These are phyloP conservation scores for Endocarpon pusillum DNA, from an alignment of 495 filamentous ascomycete genomes.

Conservation along the genomic window DNA sequence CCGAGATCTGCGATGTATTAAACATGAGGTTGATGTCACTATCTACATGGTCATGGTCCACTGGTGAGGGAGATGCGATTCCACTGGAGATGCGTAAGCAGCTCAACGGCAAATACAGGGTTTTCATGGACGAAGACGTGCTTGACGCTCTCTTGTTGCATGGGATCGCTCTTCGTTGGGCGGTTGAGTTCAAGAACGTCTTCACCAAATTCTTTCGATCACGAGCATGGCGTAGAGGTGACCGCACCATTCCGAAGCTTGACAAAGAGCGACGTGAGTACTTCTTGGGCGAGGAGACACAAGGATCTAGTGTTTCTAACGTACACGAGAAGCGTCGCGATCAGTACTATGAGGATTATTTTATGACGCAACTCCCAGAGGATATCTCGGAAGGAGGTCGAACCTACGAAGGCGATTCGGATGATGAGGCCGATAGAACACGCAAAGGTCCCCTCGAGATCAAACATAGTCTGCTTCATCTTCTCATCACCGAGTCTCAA, in stretches of 20 bases:
- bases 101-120: conserved; percentile 40
- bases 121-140: conserved; percentile 52
- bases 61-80: conserved; percentile 28
- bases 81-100: conserved; percentile 43
- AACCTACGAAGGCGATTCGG: conserved; percentile 19
- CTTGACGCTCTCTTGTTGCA: conserved; percentile 49
- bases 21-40: conserved; percentile 47
- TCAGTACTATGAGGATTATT: conserved; percentile 33
- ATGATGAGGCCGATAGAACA: conserved; percentile 12
- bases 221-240: conserved; percentile 22
- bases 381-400: conserved; percentile 10
- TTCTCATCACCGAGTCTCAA: conserved; percentile 45
- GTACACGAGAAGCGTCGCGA: conserved; percentile 21
- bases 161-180: conserved; percentile 45
- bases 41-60: conserved; percentile 44
- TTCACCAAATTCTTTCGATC: conserved; percentile 8
- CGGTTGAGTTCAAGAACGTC: conserved; percentile 32
- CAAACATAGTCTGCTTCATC: conserved; percentile 43
- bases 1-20: conserved; percentile 47
- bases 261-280: conserved; percentile 30
- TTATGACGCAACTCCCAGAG: conserved; percentile 31
- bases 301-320: not conserved
- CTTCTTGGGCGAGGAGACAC: conserved; percentile 20
- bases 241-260: conserved; percentile 23
- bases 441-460: conserved; percentile 27